These are phyloP conservation scores for Plasmodium yoelii DNA, from an alignment of 169 alveolate genomes.

Conservation along the genomic window DNA sequence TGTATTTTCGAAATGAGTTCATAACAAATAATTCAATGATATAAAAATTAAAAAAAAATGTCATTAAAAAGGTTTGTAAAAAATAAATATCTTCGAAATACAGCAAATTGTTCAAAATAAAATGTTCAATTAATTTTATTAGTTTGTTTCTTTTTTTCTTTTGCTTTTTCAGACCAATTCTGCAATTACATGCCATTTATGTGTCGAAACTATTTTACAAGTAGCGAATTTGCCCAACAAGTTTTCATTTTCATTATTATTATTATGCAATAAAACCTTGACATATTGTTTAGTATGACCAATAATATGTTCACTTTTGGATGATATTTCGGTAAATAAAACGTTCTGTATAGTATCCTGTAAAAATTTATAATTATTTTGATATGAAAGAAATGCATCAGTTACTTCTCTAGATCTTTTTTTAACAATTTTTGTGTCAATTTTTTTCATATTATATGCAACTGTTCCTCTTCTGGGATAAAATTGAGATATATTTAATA, in stretches of 20 bases:
- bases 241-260: constrained; percentile 30
- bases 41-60: too few relatives aligned
- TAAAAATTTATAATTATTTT: constrained; percentile 87
- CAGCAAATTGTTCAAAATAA: neutral
- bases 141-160: neutral
- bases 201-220: constrained; percentile 55
- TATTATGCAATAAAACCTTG: constrained; percentile 86
- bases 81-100: neutral
- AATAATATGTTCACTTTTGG: constrained; percentile 88
- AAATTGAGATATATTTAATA: constrained; percentile 97
- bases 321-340: constrained; percentile 91
- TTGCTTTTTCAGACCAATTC: constrained; percentile 7
- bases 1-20: too few relatives aligned
- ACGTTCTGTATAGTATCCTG: constrained; percentile 87
- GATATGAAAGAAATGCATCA: constrained; percentile 91
- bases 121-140: too few relatives aligned
- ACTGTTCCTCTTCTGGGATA: constrained; percentile 94
- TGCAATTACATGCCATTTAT: constrained; percentile 73
- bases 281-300: constrained; percentile 95
- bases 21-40: too few relatives aligned
- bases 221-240: constrained; percentile 26
- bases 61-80: too few relatives aligned
- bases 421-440: constrained; percentile 91
- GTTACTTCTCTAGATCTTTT: constrained; percentile 92
- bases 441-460: constrained; percentile 85